phyloP scores from a whole-genome alignment of 108 stramenopile genomes.

The Fragilariopsis cylindrus region DNA sequence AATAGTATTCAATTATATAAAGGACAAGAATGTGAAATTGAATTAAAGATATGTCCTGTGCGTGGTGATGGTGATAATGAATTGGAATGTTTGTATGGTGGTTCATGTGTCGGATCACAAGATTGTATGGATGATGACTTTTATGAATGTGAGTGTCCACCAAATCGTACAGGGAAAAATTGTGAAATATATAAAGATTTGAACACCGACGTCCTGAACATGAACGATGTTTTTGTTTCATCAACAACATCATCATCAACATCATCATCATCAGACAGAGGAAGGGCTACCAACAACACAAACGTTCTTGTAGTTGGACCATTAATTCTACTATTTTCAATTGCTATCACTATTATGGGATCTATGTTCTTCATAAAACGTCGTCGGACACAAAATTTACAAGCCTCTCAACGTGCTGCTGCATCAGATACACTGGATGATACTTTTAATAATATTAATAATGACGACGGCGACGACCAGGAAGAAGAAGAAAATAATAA shows the following conservation, averaged over 20 bases:
- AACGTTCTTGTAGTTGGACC: neutral
- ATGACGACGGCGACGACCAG: too few relatives aligned
- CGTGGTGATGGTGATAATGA: neutral
- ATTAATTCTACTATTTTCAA: too few relatives aligned
- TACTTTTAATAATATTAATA: too few relatives aligned
- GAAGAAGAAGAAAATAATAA: too few relatives aligned
- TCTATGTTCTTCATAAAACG: too few relatives aligned
- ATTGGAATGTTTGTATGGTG: neutral
- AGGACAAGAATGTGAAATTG: constrained; percentile 5
- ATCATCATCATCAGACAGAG: neutral
- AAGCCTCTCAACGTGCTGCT: too few relatives aligned
- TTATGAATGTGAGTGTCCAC: neutral
- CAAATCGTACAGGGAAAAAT: neutral
- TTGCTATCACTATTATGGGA: too few relatives aligned
- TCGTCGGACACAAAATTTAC: too few relatives aligned
- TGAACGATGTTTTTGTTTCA: neutral
- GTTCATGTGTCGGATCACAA: neutral
- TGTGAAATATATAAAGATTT: neutral
- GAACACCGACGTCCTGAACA: neutral
- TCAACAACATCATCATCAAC: neutral
- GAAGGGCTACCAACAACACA: neutral
- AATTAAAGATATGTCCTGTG: neutral
- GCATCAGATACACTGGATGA: too few relatives aligned
- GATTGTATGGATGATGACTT: neutral
- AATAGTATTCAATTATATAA: neutral